Evolutionary conservation across 2,329 filamentous ascomycete genomes (phyloP).

Genomic region (Epichloe gansuensis): DNA sequence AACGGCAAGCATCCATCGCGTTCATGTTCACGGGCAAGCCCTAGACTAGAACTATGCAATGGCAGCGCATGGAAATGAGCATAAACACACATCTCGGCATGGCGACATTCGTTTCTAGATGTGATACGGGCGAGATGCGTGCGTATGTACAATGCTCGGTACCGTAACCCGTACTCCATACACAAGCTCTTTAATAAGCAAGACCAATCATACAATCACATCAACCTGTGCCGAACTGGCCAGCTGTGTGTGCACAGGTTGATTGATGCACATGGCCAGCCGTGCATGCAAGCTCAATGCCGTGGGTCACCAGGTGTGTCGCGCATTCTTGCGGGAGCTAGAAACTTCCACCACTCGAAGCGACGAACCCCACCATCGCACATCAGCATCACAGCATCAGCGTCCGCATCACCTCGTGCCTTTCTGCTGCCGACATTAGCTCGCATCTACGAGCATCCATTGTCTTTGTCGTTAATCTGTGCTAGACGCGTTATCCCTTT

Average conservation of each 20-base stretch:
- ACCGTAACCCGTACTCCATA: not conserved
- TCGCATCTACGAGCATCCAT: no score
- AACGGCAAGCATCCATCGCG: not conserved
- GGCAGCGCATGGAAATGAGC: not conserved
- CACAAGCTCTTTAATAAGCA: not conserved
- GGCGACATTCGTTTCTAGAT: not conserved
- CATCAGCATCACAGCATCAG: not conserved
- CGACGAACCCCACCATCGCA: slow-evolving; percentile 1
- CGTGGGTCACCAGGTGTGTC: no score
- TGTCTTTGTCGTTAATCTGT: no score
- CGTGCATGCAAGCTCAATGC: not conserved
- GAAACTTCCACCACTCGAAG: slow-evolving; percentile 11
- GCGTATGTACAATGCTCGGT: not conserved
- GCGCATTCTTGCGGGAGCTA: slow-evolving; percentile 6
- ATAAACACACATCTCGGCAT: not conserved
- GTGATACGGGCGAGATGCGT: not conserved
- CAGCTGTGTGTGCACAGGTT: not conserved
- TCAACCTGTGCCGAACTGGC: not conserved
- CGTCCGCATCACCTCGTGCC: not conserved
- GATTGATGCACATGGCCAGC: not conserved
- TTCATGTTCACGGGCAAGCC: no score
- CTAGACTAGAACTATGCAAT: not conserved
- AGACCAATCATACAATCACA: not conserved
- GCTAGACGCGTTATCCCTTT: no score
- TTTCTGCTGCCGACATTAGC: not conserved